Evolutionary conservation across 306 rosid species (phyloP).

Genomic region (Dalbergia cochinchinensis): DNA sequence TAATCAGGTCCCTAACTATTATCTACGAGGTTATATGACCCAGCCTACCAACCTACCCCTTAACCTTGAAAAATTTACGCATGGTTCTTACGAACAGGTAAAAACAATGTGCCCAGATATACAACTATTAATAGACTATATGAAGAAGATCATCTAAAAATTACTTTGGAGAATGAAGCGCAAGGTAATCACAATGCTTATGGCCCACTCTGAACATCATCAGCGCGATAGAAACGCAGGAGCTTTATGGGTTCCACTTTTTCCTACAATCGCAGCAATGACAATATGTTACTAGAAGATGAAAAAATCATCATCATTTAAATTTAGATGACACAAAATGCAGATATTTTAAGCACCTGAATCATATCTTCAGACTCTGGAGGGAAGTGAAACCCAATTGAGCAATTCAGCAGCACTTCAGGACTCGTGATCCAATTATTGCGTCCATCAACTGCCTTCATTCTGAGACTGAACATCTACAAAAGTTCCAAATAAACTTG

Average conservation of each 20-base stretch:
- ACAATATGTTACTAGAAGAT: slow-evolving; percentile 29
- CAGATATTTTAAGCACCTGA: slow-evolving; percentile 59
- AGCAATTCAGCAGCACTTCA: slow-evolving; percentile 80
- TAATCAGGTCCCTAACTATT: slow-evolving; percentile 16
- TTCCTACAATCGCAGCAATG: slow-evolving; percentile 63
- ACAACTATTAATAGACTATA: slow-evolving; percentile 28
- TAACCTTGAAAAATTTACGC: slow-evolving; percentile 36
- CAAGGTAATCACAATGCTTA: slow-evolving; percentile 15
- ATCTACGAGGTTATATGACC: slow-evolving; percentile 47
- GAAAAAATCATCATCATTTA: neutral
- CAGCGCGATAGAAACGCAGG: slow-evolving; percentile 80
- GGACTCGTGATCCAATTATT: slow-evolving; percentile 87
- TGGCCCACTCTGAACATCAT: slow-evolving; percentile 39
- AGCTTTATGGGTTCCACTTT: slow-evolving; percentile 72
- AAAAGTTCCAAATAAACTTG: slow-evolving; percentile 22
- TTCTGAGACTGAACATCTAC: slow-evolving; percentile 79
- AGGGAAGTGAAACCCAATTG: slow-evolving; percentile 85
- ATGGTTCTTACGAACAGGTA: slow-evolving; percentile 25
- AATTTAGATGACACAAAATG: slow-evolving; percentile 19
- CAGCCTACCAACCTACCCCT: slow-evolving; percentile 24
- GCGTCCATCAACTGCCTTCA: slow-evolving; percentile 77
- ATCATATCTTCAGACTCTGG: slow-evolving; percentile 51
- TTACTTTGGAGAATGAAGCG: slow-evolving; percentile 11
- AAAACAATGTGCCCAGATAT: slow-evolving; percentile 10
- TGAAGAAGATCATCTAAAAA: slow-evolving; percentile 16